Evolutionary conservation across 1,139 yeast species (phyloP).

Genomic region (Hyphopichia pseudoburtonii): DNA sequence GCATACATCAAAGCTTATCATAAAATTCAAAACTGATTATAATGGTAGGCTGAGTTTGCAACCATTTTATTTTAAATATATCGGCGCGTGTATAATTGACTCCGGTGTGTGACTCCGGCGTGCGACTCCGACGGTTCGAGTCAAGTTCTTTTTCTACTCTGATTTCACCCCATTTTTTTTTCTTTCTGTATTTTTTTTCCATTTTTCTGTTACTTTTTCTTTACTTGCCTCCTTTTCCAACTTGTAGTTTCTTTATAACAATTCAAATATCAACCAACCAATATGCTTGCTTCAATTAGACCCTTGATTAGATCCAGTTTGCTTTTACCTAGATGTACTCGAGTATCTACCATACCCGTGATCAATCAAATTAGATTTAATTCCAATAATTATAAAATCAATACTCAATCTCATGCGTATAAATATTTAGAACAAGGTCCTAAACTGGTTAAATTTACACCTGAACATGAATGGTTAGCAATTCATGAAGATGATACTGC

Average conservation of each 20-base stretch:
- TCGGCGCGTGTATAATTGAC: no score
- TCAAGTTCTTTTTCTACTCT: no score
- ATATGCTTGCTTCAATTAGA: slow-evolving; percentile 5
- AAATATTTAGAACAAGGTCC: slow-evolving; percentile 54
- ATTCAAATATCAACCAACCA: not conserved
- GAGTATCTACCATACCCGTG: not conserved
- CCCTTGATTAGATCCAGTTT: slow-evolving; percentile 1
- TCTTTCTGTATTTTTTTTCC: no score
- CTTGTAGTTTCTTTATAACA: not conserved
- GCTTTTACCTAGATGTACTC: not conserved
- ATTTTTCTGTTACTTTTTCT: no score
- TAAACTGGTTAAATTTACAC: slow-evolving; percentile 63
- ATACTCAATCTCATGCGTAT: slow-evolving; percentile 52
- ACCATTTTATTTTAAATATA: no score
- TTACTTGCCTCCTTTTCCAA: no score
- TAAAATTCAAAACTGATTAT: no score
- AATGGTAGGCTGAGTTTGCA: no score
- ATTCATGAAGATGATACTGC: slow-evolving; percentile 79
- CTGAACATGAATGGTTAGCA: slow-evolving; percentile 96
- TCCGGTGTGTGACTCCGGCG: no score
- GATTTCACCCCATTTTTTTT: no score
- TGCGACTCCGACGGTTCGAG: no score
- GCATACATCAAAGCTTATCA: no score
- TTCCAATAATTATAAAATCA: slow-evolving; percentile 47
- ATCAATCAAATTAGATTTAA: slow-evolving; percentile 25